Percentiles rank a stretch among this genome's conserved stretches.
Evolutionary conservation across 164 flowering plant genomes (phyloP).

Genomic region (Vitis cinerea): DNA sequence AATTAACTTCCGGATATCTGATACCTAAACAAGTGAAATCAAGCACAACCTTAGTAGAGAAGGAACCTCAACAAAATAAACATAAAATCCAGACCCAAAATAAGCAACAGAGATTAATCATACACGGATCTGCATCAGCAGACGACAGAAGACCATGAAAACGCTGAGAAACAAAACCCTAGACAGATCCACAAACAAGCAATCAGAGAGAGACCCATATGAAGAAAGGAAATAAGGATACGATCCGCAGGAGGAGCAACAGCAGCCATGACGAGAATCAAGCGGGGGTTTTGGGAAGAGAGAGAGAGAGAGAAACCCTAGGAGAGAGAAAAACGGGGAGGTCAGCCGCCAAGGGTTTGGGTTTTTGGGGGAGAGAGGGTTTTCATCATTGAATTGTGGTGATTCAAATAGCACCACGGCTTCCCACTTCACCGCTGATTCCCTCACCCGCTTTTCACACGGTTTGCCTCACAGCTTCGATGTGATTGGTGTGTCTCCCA

Average conservation of each 20-base stretch:
- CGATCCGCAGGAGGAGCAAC: constrained; percentile 41
- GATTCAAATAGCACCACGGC: constrained; percentile 41
- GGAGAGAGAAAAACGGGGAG: constrained; percentile 5
- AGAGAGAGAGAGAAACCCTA: neutral
- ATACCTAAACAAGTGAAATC: neutral
- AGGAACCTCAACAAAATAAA: neutral
- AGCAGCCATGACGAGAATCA: constrained; percentile 28
- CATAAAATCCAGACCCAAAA: neutral
- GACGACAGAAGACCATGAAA: neutral
- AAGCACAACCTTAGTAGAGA: neutral
- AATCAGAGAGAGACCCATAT: too few species aligned
- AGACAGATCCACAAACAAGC: neutral
- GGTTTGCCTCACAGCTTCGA: neutral
- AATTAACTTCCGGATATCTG: too few species aligned
- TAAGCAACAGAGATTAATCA: neutral
- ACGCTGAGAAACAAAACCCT: neutral
- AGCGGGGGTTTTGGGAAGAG: neutral
- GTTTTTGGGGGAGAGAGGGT: constrained; percentile 20
- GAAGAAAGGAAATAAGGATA: constrained; percentile 26
- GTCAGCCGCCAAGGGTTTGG: constrained; percentile 32
- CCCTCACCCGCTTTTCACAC: neutral
- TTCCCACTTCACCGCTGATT: neutral
- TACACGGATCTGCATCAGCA: neutral
- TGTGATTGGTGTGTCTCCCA: too few species aligned
- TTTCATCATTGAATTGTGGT: constrained; percentile 18